These are phyloP conservation scores for Fusarium kyushuense DNA, from an alignment of 2,329 filamentous ascomycete species.

Conservation along the genomic window DNA sequence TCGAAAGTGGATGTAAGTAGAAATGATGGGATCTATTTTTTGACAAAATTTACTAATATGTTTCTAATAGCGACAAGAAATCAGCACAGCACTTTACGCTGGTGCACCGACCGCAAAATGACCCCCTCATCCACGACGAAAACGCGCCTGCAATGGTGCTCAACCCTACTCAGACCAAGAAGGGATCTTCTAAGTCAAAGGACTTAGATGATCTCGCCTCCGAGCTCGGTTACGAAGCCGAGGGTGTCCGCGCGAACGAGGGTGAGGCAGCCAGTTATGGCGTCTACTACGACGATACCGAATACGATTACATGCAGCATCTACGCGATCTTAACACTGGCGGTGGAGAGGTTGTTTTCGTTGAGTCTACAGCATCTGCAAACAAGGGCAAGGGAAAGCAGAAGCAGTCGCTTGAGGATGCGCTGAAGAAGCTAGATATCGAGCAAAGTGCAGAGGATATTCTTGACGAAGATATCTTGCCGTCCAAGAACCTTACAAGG, in stretches of 20 bases:
- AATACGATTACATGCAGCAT: constrained; percentile 99
- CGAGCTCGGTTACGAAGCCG: constrained; percentile 77
- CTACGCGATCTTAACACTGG: constrained; percentile 85
- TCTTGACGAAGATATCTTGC: constrained; percentile 79
- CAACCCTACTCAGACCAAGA: constrained; percentile 69
- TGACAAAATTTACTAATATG: constrained; percentile 19
- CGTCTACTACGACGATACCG: constrained; percentile 92
- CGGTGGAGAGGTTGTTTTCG: constrained; percentile 82
- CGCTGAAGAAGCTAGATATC: constrained; percentile 73
- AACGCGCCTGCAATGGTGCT: constrained; percentile 91
- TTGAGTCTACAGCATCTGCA: constrained; percentile 76
- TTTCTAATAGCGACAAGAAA: constrained; percentile 77
- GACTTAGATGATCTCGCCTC: constrained; percentile 80
- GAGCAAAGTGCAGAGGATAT: constrained; percentile 67
- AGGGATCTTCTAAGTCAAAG: constrained; percentile 64
- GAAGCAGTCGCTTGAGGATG: constrained; percentile 85
- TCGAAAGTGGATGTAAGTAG: constrained; percentile 34
- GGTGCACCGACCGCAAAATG: constrained; percentile 96
- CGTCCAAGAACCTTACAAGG: constrained; percentile 81
- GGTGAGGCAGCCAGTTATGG: constrained; percentile 96
- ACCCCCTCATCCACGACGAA: constrained; percentile 94
- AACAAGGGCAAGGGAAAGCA: constrained; percentile 79
- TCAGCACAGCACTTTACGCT: constrained; percentile 92
- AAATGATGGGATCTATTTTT: too few relatives aligned
- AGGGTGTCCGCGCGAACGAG: constrained; percentile 83